Evolutionary conservation across 768 basidiomycete genomes (phyloP).

Genomic region (Kockovaella imperatae): DNA sequence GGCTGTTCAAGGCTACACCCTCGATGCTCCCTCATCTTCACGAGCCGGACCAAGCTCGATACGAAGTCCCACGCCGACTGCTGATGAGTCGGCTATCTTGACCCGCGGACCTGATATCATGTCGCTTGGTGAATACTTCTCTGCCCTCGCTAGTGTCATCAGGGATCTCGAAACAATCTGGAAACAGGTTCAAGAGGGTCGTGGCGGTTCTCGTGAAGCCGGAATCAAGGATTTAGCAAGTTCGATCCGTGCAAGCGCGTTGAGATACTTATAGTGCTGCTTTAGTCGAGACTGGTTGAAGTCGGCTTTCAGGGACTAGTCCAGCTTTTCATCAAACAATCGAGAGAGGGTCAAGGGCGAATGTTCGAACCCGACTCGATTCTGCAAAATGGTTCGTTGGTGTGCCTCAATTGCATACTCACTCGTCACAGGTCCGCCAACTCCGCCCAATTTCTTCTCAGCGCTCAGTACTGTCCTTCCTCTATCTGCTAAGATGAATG

Average conservation of each 20-base stretch:
- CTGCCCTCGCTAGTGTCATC: slow-evolving; percentile 30
- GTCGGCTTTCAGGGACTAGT: slow-evolving; percentile 35
- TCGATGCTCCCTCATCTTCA: slow-evolving; percentile 16
- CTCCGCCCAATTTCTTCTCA: slow-evolving; percentile 33
- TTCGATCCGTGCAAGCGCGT: neutral
- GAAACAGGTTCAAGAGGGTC: slow-evolving; percentile 28
- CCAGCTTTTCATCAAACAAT: slow-evolving; percentile 30
- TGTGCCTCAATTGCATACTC: neutral
- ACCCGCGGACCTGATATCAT: slow-evolving; percentile 39
- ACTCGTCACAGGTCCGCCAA: slow-evolving; percentile 22
- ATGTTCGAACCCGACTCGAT: slow-evolving; percentile 24
- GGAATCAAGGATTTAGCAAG: slow-evolving; percentile 38
- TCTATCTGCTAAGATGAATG: slow-evolving; percentile 13
- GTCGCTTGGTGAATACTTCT: slow-evolving; percentile 34
- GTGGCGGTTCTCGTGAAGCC: slow-evolving; percentile 34
- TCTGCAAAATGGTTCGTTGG: slow-evolving; percentile 26
- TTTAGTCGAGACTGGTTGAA: slow-evolving; percentile 33
- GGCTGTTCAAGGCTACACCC: slow-evolving; percentile 17
- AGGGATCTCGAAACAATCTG: slow-evolving; percentile 40
- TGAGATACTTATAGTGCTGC: neutral
- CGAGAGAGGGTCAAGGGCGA: slow-evolving; percentile 25
- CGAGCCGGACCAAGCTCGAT: neutral
- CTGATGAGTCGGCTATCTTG: slow-evolving; percentile 36
- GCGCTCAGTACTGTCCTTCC: slow-evolving; percentile 23
- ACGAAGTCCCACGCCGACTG: slow-evolving; percentile 17